A percentile compares a stretch with the other conserved stretches of the same genome.
Conservation (phyloP, 2,329 filamentous ascomycete species). For the Aureobasidium pullulans region DNA sequence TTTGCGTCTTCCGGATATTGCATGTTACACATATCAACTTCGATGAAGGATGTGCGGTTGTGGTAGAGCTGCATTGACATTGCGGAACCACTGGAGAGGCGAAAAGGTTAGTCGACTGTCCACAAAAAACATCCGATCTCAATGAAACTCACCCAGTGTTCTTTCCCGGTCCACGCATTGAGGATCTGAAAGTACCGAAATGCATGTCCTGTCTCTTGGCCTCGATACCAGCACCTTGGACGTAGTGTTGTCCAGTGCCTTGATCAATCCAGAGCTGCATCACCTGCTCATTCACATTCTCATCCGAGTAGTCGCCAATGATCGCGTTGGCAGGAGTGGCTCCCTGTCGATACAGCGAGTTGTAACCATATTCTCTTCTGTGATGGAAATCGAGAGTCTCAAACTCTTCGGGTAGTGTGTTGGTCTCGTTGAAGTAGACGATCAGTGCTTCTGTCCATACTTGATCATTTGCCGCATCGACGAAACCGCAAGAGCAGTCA, state of each 20-base stretch:
- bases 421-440: conserved; percentile 45
- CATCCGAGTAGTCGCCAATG: neutral
- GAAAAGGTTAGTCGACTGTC: neutral
- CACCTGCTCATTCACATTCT: neutral
- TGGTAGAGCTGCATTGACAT: conserved; percentile 40
- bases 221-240: conserved; percentile 37
- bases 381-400: conserved; percentile 35
- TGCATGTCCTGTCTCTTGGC: conserved; percentile 40
- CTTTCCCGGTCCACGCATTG: conserved; percentile 27
- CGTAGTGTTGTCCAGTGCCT: conserved; percentile 29
- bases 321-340: conserved; percentile 34
- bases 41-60: conserved; percentile 37
- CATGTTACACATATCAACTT: conserved; percentile 41
- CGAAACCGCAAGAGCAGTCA: conserved; percentile 41
- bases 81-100: conserved; percentile 30
- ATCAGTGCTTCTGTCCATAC: conserved; percentile 43
- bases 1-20: conserved; percentile 32
- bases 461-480: conserved; percentile 31
- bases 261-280: conserved; percentile 3
- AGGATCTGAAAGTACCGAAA: conserved; percentile 40
- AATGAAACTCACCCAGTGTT: neutral
- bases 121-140: neutral
- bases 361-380: conserved; percentile 42
- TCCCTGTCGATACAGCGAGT: conserved; percentile 37
- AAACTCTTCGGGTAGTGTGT: conserved; percentile 29